Evolutionary conservation across 2,329 filamentous ascomycete species (phyloP), one percentile per base, ranked within the genome.

Genomic region (Capronia americana): DNA sequence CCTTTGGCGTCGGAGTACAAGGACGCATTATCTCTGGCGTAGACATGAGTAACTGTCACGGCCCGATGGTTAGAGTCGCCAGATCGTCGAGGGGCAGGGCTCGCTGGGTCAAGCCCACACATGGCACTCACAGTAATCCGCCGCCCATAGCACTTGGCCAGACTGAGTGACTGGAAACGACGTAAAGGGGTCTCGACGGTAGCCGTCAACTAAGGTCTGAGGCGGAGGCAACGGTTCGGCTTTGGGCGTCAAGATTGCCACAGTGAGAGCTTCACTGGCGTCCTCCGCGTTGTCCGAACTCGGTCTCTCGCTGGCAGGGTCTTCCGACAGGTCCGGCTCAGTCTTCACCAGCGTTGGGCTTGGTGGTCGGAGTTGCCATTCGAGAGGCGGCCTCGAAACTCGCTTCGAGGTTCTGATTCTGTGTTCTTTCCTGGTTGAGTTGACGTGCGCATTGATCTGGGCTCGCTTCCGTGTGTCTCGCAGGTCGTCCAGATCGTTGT

Each of bases 41-140:
- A 53, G 48, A 53, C 26, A 24, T 14, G 48, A 26, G 48, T 53
- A 14, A 24, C 48, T 53, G 23, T 26, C 6, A 14, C 26, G 38
- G 38, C 17, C 38, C 14, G 17, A 53, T 12, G 11, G 48, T 53
- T 23, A 53, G 26, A 6, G 38, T n/a, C 17, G 38, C 17, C 38
- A 26, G 48, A 28, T 28, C 5, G 8, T 26, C 23, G 23, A 24
- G 3, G 7, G 23, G 11, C n/a, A 11, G 17, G 48, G 48, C 4
- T 11, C 20, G 46, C 46, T 50, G 20, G 24, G 46, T 28, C 26
- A 12, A 51, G 26, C 20, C 20, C 48, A 24, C 12, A 14, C 23
- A 24, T 24, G 14, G 23, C 26, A 53, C 48, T 51, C 48, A 53
- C 48, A 53, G 48, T 53, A 53, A 53, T 53, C 48, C 10, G 26